These are phyloP conservation scores for Boletus rubescentipes DNA, from an alignment of 768 basidiomycete species.

Conservation along the genomic window DNA sequence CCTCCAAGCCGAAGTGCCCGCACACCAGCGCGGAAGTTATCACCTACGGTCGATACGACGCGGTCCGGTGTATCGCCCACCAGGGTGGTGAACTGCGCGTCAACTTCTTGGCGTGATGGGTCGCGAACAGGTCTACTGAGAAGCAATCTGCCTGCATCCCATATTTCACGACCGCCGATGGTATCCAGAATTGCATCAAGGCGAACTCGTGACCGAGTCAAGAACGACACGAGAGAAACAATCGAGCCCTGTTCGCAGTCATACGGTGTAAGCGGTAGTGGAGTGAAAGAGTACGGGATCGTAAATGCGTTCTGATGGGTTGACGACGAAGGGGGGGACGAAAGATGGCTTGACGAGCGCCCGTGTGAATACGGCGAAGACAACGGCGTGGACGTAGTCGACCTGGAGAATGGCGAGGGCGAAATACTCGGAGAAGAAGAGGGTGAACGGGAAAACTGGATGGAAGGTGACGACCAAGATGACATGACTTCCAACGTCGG, in stretches of 20 bases:
- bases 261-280: conserved; percentile 31
- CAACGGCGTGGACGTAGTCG: conserved; percentile 30
- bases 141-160: conserved; percentile 70
- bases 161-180: conserved; percentile 75
- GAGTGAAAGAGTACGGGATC: conserved; percentile 30
- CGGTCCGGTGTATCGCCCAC: conserved; percentile 69
- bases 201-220: conserved; percentile 28
- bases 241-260: conserved; percentile 26
- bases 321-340: conserved; percentile 26
- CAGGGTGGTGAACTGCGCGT: conserved; percentile 73
- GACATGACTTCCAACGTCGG: conserved; percentile 17
- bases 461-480: conserved; percentile 27
- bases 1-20: conserved; percentile 48
- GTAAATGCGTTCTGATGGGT: conserved; percentile 25
- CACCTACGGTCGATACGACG: conserved; percentile 65
- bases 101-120: conserved; percentile 28
- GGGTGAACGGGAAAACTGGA: conserved; percentile 24
- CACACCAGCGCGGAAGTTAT: conserved; percentile 72
- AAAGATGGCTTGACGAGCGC: conserved; percentile 25
- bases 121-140: conserved; percentile 39
- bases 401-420: conserved; percentile 34
- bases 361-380: conserved; percentile 30
- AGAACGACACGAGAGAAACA: conserved; percentile 26
- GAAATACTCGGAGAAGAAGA: conserved; percentile 34
- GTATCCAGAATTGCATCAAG: conserved; percentile 87